A percentile compares a stretch with the other conserved stretches of the same genome.
Evolutionary conservation across 345 rosid genomes (phyloP).

Genomic region (Melastoma malabathricum): DNA sequence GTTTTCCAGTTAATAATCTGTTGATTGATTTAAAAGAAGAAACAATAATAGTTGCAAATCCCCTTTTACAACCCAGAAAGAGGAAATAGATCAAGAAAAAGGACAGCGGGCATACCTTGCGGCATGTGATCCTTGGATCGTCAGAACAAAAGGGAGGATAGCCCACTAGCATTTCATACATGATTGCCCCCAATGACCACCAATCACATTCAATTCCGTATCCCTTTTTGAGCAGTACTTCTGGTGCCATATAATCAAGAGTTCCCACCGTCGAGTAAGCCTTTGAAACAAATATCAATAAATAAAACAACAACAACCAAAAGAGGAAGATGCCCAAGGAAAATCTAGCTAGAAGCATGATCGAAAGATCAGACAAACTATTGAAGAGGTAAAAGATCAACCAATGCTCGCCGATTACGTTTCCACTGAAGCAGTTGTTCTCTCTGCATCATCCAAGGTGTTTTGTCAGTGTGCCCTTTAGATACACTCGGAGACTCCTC

Average conservation of each 20-base stretch:
- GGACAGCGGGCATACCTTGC: constrained; percentile 43
- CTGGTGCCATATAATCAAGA: constrained; percentile 99
- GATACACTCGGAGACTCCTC: constrained; percentile 34
- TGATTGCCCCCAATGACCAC: constrained; percentile 99
- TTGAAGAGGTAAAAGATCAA: constrained; percentile 17
- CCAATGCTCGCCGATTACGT: constrained; percentile 93
- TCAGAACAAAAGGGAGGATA: constrained; percentile 98
- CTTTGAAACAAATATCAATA: constrained; percentile 18
- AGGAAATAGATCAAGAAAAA: neutral
- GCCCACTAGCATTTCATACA: constrained; percentile 95
- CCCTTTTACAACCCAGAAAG: neutral
- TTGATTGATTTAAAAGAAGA: constrained; percentile 7
- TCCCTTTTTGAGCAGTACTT: constrained; percentile 87
- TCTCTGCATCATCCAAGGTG: constrained; percentile 82
- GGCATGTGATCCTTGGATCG: constrained; percentile 87
- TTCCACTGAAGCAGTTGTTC: constrained; percentile 75
- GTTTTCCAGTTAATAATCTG: constrained; percentile 92
- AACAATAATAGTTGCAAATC: constrained; percentile 10
- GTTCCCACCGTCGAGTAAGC: constrained; percentile 98
- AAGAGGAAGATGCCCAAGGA: neutral
- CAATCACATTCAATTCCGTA: constrained; percentile 98
- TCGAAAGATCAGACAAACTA: neutral
- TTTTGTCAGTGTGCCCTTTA: constrained; percentile 26
- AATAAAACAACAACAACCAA: constrained; percentile 8
- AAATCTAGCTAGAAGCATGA: neutral